Base-by-base conservation (phyloP, 306 rosid genomes). In the Rubus idaeus region DNA sequence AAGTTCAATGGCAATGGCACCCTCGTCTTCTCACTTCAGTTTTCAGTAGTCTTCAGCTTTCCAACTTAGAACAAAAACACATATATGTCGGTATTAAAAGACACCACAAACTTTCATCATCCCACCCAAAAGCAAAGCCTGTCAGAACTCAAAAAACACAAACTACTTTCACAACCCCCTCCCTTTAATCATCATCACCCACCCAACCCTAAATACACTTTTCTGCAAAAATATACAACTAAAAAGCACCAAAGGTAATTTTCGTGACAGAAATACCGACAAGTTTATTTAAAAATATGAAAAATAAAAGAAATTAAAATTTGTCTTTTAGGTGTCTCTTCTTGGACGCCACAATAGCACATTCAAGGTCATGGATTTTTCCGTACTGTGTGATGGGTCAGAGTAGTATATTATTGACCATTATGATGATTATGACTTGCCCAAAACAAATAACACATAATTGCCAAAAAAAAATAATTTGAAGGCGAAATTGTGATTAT, bases 291-390 rank as follows among this genome's bases (percentile, higher is more conserved):
- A 47, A 62, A 49, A 7, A 60, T 21, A 58, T 60, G 41, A 16
- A 44, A 55, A 30, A 30, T 0, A 17, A 47, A 44, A 42, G 49
- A 37, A 30, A 8, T 7, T 50, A 18, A 49, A 50, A 17, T 69
- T 85, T 87, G 88, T 87, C 83, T 70, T 79, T 66, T 81, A 77
- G 76, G 51, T 84, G 87, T 88, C 83, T 88, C 83, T 68, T 72
- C 65, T 80, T 80, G 82, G 87, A 81, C 81, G 76, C 89, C 81
- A 80, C 78, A 68, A 44, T 75, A 60, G 41, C 74, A 60, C 83
- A 78, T 80, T 67, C 74, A 14, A 60, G 60, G 83, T 84, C 39
- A 52, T 81, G 77, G 70, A 75, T 75, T 47, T 0, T 35, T 83
- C 85, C 80, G 83, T 85, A 85, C 77, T 52, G 50, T 68, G 1